Evolutionary conservation across 805 yeast species (phyloP).

Genomic region (Metschnikowia colocasiae): DNA sequence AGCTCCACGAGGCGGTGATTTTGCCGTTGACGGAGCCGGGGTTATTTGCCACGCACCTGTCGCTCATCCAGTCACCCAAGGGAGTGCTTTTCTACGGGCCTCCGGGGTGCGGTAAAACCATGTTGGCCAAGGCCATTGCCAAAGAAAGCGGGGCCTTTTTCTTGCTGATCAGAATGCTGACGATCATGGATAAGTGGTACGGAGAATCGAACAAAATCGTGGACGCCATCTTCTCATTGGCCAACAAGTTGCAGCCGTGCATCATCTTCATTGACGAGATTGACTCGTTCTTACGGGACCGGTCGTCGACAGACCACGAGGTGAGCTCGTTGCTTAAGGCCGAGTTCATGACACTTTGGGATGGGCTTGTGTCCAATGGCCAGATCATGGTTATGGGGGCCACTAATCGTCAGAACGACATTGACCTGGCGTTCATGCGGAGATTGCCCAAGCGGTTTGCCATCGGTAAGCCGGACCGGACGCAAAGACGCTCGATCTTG

Average conservation of each 20-base stretch:
- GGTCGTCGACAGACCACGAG: constrained; percentile 84
- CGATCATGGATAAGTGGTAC: constrained; percentile 95
- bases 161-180: constrained; percentile 86
- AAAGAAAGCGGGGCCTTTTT: constrained; percentile 89
- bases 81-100: constrained; percentile 94
- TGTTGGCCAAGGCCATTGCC: constrained; percentile 95
- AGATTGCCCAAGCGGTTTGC: constrained; percentile 90
- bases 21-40: constrained; percentile 78
- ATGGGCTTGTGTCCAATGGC: constrained; percentile 77
- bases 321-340: constrained; percentile 93
- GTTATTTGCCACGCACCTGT: constrained; percentile 63
- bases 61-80: constrained; percentile 81
- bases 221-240: constrained; percentile 88
- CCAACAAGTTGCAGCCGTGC: constrained; percentile 87
- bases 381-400: constrained; percentile 89
- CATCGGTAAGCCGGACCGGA: constrained; percentile 63
- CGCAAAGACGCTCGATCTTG: constrained; percentile 69
- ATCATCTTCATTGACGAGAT: constrained; percentile 94
- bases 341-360: constrained; percentile 98
- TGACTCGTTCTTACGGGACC: constrained; percentile 86
- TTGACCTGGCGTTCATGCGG: constrained; percentile 87
- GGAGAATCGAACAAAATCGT: constrained; percentile 94
- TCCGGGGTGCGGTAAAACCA: constrained; percentile 97
- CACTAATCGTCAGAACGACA: constrained; percentile 87
- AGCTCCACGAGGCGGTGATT: constrained; percentile 81